These are phyloP conservation scores for Aspergillus candidus DNA, from an alignment of 2,329 filamentous ascomycete species.

Conservation along the genomic window DNA sequence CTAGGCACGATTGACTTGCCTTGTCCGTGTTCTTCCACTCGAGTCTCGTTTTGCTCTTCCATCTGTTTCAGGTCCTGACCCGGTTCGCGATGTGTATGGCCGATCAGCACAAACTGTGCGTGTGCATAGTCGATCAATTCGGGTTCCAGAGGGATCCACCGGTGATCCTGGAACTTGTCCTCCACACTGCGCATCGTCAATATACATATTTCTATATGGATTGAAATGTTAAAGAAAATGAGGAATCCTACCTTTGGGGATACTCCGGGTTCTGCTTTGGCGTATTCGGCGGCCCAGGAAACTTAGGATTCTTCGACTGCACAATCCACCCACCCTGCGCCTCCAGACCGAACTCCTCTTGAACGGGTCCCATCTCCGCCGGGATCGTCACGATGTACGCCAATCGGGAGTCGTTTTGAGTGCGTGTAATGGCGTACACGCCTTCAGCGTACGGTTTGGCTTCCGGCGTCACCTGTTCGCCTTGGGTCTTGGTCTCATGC, in stretches of 20 bases:
- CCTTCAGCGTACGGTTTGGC: slow-evolving; percentile 76
- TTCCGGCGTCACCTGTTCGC: slow-evolving; percentile 61
- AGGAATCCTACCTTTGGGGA: slow-evolving; percentile 55
- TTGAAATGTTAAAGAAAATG: slow-evolving; percentile 6
- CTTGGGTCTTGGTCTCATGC: slow-evolving; percentile 70
- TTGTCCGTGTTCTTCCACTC: slow-evolving; percentile 45
- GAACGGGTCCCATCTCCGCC: slow-evolving; percentile 61
- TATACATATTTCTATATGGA: no score
- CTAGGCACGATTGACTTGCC: no score
- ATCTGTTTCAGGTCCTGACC: slow-evolving; percentile 68
- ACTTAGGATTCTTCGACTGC: slow-evolving; percentile 72
- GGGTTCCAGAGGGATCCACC: slow-evolving; percentile 69
- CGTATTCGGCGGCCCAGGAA: slow-evolving; percentile 58
- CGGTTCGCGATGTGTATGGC: slow-evolving; percentile 39
- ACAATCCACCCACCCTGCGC: slow-evolving; percentile 70
- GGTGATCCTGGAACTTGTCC: slow-evolving; percentile 64
- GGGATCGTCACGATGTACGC: slow-evolving; percentile 76
- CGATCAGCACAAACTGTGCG: slow-evolving; percentile 72
- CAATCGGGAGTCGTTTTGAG: slow-evolving; percentile 66
- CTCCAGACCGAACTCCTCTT: slow-evolving; percentile 66
- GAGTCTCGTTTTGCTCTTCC: slow-evolving; percentile 65
- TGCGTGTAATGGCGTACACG: slow-evolving; percentile 73
- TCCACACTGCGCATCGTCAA: slow-evolving; percentile 47
- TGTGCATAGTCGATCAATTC: slow-evolving; percentile 69
- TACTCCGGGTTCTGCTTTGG: slow-evolving; percentile 64